Percentiles rank a stretch among this genome's conserved stretches.
Conservation (phyloP, 306 rosid species). For the Cicer pinnatifidum region DNA sequence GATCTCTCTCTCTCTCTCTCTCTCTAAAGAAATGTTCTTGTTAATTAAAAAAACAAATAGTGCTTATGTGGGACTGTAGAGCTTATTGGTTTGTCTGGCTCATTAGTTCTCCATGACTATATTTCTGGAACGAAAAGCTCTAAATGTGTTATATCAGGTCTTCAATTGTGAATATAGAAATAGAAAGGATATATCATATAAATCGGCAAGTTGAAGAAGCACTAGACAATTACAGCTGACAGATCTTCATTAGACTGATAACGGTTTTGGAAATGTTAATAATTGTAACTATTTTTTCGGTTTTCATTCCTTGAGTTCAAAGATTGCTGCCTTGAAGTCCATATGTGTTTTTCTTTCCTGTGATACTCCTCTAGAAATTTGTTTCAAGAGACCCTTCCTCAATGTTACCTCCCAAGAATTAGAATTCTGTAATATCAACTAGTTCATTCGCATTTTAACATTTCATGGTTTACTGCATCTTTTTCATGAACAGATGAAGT, state of each 20-base stretch:
- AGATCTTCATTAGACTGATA: not conserved
- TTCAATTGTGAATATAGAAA: slow-evolving; percentile 11
- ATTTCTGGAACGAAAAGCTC: not conserved
- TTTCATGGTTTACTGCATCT: not conserved
- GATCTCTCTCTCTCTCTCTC: not conserved
- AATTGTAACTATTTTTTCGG: not conserved
- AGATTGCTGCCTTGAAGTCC: not conserved
- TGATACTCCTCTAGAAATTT: not conserved
- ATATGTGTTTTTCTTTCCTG: not conserved
- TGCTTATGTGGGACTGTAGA: slow-evolving; percentile 8
- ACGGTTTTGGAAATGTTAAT: not conserved
- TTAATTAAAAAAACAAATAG: not conserved
- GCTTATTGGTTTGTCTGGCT: not conserved
- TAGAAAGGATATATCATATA: not conserved
- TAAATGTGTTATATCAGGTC: not conserved
- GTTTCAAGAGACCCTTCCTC: not conserved
- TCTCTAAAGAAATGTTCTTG: not conserved
- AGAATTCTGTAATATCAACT: not conserved
- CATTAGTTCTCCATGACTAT: not conserved
- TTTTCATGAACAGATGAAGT: slow-evolving; percentile 5
- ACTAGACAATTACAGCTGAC: not conserved
- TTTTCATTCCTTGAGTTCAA: slow-evolving; percentile 20
- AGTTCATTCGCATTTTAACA: not conserved
- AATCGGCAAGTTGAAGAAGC: not conserved
- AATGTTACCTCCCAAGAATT: not conserved